Base-by-base conservation (phyloP, 2,329 filamentous ascomycete genomes). In the Seiridium cupressi region DNA sequence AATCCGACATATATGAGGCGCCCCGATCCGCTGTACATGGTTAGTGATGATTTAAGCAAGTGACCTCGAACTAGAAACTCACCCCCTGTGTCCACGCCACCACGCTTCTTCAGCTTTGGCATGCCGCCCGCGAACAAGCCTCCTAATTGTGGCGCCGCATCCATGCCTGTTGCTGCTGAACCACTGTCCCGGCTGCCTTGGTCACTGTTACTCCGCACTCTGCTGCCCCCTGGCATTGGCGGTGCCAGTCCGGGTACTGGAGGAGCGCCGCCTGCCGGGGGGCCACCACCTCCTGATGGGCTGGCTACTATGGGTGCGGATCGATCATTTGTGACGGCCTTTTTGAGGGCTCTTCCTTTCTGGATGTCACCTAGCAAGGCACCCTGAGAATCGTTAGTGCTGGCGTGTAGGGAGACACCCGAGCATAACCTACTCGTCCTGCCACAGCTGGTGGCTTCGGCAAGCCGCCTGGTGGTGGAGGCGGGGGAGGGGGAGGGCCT, bases 51-150 rank as follows among this genome's bases (percentile, higher is more conserved):
- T 26, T 26, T 2, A 26, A 26, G 18, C 18, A 26, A 26, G 18
- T 26, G 18, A 26, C 18, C 18, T 26, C 18, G 18, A 26, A 26
- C 18, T 26, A 26, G 2, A 31, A 59, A 60, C 81, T 68, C 69
- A 84, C 83, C 83, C 73, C 88, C 91, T 1, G 91, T 94, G 74
- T 92, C 84, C 61, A 94, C 81, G 44, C 90, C 90, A 59, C 92
- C 90, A 3, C 89, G 84, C 79, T 96, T 97, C 74, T 91, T 91
- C 70, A 99, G 74, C 78, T 97, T 98, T 3, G 95, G 95, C 86
- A 98, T 98, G 44, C 94, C 95, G 42, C 92, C 93, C 1, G 91
- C 92, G 71, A 99, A 97, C 34, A 99, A 75, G 1, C 95, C 95
- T 36, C 81, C 94, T 9, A 98, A 76, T 72, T 97, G 94, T 9